Conservation (phyloP, 331 rosid species). For the Acacia pycnantha region DNA sequence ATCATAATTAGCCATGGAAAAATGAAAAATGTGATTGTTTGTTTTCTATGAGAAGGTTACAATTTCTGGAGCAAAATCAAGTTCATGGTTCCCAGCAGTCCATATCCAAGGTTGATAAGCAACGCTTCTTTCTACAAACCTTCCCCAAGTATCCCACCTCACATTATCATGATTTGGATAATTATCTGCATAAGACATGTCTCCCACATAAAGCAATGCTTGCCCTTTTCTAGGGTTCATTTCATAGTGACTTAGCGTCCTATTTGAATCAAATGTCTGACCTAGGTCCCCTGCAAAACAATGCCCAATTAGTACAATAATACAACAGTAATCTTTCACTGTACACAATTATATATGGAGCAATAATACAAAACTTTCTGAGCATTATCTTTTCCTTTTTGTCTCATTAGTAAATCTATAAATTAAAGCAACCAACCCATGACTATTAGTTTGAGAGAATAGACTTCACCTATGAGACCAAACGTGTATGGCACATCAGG, state of each 20-base stretch:
- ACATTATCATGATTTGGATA: constrained; percentile 43
- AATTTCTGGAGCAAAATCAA: constrained; percentile 42
- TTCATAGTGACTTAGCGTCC: constrained; percentile 43
- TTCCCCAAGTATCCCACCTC: constrained; percentile 53
- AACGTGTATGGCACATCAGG: constrained; percentile 66
- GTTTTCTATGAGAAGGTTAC: constrained; percentile 24
- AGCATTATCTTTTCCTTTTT: no score
- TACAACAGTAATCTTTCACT: not conserved
- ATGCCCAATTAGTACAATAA: constrained; percentile 1
- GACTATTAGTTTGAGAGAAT: no score
- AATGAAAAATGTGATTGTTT: not conserved
- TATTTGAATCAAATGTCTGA: constrained; percentile 48
- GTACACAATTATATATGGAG: no score
- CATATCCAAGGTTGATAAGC: constrained; percentile 61
- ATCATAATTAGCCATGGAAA: not conserved
- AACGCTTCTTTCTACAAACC: constrained; percentile 44
- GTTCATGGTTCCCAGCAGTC: constrained; percentile 53
- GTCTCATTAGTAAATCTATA: no score
- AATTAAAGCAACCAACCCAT: no score
- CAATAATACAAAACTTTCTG: no score
- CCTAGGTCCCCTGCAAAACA: constrained; percentile 46
- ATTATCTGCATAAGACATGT: constrained; percentile 45
- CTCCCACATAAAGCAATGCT: constrained; percentile 43
- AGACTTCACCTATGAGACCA: no score
- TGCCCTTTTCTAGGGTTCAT: constrained; percentile 36